These are phyloP conservation scores for Arthrobotrys megalospora DNA, from an alignment of 2,329 filamentous ascomycete species.

Conservation along the genomic window DNA sequence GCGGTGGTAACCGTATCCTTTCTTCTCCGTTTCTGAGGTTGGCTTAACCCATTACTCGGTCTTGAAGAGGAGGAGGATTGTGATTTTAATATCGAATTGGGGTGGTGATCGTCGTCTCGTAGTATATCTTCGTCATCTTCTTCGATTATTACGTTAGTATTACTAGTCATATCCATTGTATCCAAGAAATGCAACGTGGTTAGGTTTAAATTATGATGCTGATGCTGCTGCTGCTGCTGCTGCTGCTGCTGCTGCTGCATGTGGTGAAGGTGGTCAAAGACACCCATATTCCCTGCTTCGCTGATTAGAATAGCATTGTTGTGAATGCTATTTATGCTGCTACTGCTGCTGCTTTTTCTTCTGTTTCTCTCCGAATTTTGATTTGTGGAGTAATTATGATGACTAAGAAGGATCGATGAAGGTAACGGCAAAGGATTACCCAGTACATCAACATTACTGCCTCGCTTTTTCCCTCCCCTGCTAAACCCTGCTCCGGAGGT, in stretches of 20 bases:
- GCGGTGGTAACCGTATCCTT: conserved; percentile 35
- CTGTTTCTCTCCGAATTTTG: conserved; percentile 38
- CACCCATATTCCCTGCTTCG: conserved; percentile 17
- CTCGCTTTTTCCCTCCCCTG: conserved; percentile 38
- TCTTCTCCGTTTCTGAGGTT: conserved; percentile 51
- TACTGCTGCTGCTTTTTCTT: conserved; percentile 45
- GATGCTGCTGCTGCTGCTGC: not conserved
- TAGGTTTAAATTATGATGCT: conserved; percentile 13
- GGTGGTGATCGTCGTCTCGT: too few species aligned
- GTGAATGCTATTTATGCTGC: conserved; percentile 26
- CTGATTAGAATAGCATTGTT: conserved; percentile 25
- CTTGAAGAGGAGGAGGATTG: not conserved
- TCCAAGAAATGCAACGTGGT: conserved; percentile 5
- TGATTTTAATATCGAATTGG: too few species aligned
- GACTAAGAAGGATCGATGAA: conserved; percentile 23
- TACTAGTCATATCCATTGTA: conserved; percentile 20
- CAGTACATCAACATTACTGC: conserved; percentile 52
- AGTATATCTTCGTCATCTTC: conserved; percentile 20
- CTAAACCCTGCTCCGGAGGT: conserved; percentile 25
- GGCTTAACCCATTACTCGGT: not conserved
- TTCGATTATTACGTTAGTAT: conserved; percentile 8
- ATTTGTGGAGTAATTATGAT: not conserved
- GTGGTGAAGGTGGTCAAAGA: conserved; percentile 1
- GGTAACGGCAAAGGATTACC: conserved; percentile 49
- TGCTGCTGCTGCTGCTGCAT: not conserved